Conservation (phyloP, 495 filamentous ascomycete genomes). For the Daldinia caldariorum region DNA sequence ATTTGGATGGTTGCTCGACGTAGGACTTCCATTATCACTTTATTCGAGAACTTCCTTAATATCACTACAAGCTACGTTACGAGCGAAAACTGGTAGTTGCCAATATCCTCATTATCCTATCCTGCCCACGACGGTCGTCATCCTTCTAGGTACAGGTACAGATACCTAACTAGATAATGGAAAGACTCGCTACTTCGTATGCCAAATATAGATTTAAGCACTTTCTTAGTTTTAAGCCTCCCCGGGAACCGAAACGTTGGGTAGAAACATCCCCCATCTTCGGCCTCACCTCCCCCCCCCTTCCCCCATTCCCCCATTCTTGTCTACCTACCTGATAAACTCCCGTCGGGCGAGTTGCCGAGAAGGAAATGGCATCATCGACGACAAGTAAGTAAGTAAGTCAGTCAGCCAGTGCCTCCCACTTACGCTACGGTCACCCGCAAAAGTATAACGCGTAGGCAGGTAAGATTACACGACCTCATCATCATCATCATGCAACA, state of each 20-base stretch:
- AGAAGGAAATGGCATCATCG: neutral
- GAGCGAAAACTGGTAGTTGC: neutral
- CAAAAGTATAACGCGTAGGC: neutral
- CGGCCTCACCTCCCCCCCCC: slow-evolving; percentile 5
- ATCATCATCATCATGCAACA: slow-evolving; percentile 19
- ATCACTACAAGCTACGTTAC: neutral
- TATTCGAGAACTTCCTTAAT: neutral
- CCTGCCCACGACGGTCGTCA: neutral
- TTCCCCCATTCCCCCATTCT: slow-evolving; percentile 3
- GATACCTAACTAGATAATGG: slow-evolving; percentile 6
- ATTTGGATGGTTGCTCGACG: slow-evolving; percentile 9
- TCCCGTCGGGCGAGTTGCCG: slow-evolving; percentile 7
- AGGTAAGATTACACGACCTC: slow-evolving; percentile 4
- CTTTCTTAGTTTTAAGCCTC: too few relatives aligned
- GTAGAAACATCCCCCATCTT: neutral
- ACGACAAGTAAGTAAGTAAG: too few relatives aligned
- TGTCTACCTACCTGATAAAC: neutral
- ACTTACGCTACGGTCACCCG: neutral
- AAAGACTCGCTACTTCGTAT: neutral
- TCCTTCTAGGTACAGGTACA: neutral
- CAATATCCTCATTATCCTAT: neutral
- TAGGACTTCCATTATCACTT: slow-evolving; percentile 13
- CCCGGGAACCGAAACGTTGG: too few relatives aligned
- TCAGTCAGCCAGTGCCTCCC: too few relatives aligned
- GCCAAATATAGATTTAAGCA: neutral